Conservation (phyloP, 139 green algal genomes). For the Chlamydomonas eustigma region DNA sequence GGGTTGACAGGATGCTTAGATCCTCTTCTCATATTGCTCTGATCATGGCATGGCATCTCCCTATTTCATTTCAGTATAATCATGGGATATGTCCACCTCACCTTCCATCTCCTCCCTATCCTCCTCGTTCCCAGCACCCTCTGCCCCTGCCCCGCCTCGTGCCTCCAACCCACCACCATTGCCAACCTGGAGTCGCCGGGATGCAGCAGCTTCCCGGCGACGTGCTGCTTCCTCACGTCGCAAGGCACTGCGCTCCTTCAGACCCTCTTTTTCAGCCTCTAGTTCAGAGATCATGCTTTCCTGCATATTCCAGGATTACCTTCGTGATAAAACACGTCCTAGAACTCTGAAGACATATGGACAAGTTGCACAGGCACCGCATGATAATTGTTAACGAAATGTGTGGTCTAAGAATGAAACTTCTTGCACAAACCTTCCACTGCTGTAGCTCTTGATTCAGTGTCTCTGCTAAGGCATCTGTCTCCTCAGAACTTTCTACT, state of each 20-base stretch:
- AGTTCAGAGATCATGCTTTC: conserved; percentile 4
- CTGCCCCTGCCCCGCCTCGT: not conserved
- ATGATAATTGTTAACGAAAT: no score
- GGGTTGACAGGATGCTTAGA: no score
- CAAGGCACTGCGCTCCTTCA: not conserved
- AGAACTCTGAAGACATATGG: no score
- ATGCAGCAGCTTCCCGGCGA: not conserved
- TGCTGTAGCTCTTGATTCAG: conserved; percentile 4
- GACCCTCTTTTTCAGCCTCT: conserved; percentile 14
- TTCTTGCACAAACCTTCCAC: no score
- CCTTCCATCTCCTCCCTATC: conserved; percentile 4
- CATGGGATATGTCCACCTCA: no score
- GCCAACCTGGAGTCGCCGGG: not conserved
- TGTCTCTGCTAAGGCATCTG: not conserved
- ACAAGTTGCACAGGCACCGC: no score
- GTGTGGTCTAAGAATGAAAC: no score
- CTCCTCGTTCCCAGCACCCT: not conserved
- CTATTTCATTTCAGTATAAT: no score
- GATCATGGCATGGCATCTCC: no score
- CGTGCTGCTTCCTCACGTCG: not conserved
- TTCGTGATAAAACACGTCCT: no score
- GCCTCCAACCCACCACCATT: not conserved
- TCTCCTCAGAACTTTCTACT: not conserved
- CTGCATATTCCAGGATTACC: not conserved
- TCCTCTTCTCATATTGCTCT: no score